A percentile compares a stretch with the other conserved stretches of the same genome.
These are phyloP conservation scores for Lojkania enalia DNA, from an alignment of 2,329 filamentous ascomycete species.

Conservation along the genomic window DNA sequence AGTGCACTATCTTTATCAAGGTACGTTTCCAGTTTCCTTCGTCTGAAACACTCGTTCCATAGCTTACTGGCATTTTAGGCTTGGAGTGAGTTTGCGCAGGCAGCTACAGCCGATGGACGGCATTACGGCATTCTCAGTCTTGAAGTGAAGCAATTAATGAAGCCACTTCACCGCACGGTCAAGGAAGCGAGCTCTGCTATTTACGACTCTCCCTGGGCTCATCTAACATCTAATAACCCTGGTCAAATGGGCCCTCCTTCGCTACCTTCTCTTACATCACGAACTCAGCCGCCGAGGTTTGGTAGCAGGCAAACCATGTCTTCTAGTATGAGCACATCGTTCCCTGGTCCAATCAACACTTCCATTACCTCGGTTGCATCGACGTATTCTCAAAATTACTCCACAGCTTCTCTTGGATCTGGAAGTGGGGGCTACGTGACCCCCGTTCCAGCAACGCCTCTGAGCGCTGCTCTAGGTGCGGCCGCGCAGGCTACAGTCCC, in stretches of 20 bases:
- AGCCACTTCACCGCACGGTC: conserved; percentile 79
- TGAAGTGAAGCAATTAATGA: conserved; percentile 73
- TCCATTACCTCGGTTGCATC: conserved; percentile 34
- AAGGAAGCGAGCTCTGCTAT: conserved; percentile 80
- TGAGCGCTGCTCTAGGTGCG: conserved; percentile 85
- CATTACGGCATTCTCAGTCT: conserved; percentile 56
- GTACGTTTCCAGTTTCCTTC: conserved; percentile 36
- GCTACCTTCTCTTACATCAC: conserved; percentile 41
- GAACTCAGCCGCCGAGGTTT: conserved; percentile 38
- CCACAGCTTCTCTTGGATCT: conserved; percentile 30
- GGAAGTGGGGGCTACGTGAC: conserved; percentile 53
- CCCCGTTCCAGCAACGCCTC: conserved; percentile 78
- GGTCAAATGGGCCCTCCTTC: conserved; percentile 33
- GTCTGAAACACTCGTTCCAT: conserved; percentile 24
- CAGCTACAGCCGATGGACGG: conserved; percentile 38
- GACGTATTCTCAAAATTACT: conserved; percentile 32
- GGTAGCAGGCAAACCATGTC: conserved; percentile 31
- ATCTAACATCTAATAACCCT: conserved; percentile 49
- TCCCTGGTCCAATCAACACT: conserved; percentile 44
- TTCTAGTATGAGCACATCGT: conserved; percentile 27
- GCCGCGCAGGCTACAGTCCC: conserved; percentile 89
- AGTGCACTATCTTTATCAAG: conserved; percentile 74
- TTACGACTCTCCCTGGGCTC: conserved; percentile 65
- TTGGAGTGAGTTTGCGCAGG: conserved; percentile 66
- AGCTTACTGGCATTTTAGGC: conserved; percentile 48